Conservation (phyloP, 306 rosid genomes). For the Sphenostylis stenocarpa region DNA sequence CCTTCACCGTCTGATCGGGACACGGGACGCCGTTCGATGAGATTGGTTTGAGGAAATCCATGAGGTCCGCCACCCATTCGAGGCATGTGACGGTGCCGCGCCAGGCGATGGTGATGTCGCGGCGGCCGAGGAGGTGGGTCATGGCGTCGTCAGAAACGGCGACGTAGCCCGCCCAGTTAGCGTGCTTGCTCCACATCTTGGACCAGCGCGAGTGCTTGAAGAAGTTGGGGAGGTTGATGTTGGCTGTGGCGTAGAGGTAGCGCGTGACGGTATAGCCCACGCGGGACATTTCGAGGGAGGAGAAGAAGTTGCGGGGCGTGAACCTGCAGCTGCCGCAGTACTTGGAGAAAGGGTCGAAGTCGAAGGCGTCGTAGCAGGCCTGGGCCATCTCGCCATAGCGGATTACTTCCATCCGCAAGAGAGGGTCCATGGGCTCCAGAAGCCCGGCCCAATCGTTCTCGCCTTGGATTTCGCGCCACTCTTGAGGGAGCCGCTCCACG, state of each 20-base stretch:
- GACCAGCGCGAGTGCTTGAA: conserved; percentile 83
- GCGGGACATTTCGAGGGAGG: conserved; percentile 34
- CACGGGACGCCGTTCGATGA: conserved; percentile 47
- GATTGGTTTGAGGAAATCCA: conserved; percentile 68
- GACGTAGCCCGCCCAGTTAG: conserved; percentile 92
- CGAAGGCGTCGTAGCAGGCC: conserved; percentile 86
- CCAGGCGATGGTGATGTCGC: conserved; percentile 76
- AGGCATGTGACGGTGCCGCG: conserved; percentile 74
- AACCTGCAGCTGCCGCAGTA: conserved; percentile 81
- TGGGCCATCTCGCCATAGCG: conserved; percentile 92
- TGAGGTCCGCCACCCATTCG: conserved; percentile 79
- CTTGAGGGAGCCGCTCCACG: neutral
- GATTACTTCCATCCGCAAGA: conserved; percentile 62
- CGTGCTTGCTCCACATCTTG: conserved; percentile 69
- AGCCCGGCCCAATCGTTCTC: conserved; percentile 68
- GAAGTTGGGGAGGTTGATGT: conserved; percentile 62
- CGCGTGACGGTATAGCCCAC: conserved; percentile 59
- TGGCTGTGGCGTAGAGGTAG: conserved; percentile 73
- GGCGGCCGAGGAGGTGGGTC: conserved; percentile 49
- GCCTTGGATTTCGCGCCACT: conserved; percentile 79
- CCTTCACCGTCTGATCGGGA: conserved; percentile 59
- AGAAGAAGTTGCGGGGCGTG: conserved; percentile 44
- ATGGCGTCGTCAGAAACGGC: conserved; percentile 64
- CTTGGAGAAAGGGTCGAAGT: conserved; percentile 75
- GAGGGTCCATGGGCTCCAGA: conserved; percentile 70